Evolutionary conservation across 805 yeast genomes (phyloP), one percentile per base, ranked within the genome.

Genomic region (Teunomyces stri): DNA sequence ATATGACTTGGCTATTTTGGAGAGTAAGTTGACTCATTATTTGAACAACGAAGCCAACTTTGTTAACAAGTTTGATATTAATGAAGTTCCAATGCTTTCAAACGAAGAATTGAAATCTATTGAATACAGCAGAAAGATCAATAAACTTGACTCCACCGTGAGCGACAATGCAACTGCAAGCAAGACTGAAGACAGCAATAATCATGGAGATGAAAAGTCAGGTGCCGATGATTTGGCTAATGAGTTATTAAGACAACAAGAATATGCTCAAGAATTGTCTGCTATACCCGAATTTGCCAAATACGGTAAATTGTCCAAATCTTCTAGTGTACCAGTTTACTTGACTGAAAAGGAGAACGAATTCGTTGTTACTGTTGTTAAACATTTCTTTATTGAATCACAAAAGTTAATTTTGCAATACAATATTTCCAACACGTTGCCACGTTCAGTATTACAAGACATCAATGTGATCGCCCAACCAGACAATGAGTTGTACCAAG

Each of bases 271-370:
- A 51, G 91, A 81, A 60, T 75, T 92, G 58, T 68, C 83, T 4
- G 74, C 80, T 20, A 80, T 90, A 50, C 85, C 89, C 20, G 94
- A 89, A 61, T 76, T 91, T 58, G 76, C 81, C 15, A 72, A 70
- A 2, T 89, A 84, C 61, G 98, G 98, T 52, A 66, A 78, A 31
- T 75, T 90, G 51, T 73, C 90, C 51, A 89, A 86, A 68, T 80
- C 91, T 6, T 83, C 96, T 2, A 62, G 70, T 31, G 66, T 74
- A 30, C 71, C 72, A 36, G 73, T 81, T 47, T 81, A 85, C 54
- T 80, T 92, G 59, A 91, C 98, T 18, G 99, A 94, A 65, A 76
- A 80, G 50, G 98, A 91, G 65, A 89, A 95, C 51, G 99, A 94
- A 69, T 89, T 90, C 65, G 91, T 89, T 38, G 96, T 94, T 50